Evolutionary conservation across 768 basidiomycete genomes (phyloP).

Genomic region (Tephrocybe rancida): DNA sequence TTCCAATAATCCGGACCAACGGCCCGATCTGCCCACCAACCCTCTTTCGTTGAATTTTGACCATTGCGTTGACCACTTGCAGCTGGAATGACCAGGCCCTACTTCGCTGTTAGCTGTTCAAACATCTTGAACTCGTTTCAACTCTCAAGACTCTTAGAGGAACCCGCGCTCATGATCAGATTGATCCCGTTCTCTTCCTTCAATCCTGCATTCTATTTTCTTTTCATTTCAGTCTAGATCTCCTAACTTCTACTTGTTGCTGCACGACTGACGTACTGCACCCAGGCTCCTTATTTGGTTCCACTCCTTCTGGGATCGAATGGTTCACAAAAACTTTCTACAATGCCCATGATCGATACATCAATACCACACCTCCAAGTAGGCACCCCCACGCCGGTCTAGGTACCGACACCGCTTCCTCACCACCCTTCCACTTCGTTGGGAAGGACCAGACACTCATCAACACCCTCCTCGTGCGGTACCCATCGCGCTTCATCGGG

Average conservation of each 20-base stretch:
- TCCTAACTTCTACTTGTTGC: background rate
- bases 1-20: no score
- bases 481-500: slow-evolving; percentile 45
- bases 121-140: no score
- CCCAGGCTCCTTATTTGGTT: slow-evolving; percentile 61
- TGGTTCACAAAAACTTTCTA: slow-evolving; percentile 52
- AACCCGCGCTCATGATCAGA: no score
- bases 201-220: no score
- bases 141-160: no score
- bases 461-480: slow-evolving; percentile 47
- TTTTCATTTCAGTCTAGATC: background rate
- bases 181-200: no score
- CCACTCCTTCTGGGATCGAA: slow-evolving; percentile 39
- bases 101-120: no score
- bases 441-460: slow-evolving; percentile 62
- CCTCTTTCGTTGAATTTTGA: no score
- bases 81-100: no score
- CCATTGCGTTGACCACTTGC: no score
- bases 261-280: no score
- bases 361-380: slow-evolving; percentile 30
- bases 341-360: slow-evolving; percentile 53
- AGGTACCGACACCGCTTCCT: background rate
- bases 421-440: slow-evolving; percentile 37
- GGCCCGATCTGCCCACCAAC: no score
- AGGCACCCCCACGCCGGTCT: slow-evolving; percentile 37